Percentiles rank a stretch among this genome's conserved stretches.
These are phyloP conservation scores for Eucalyptus sp. DNA, from an alignment of 345 rosid species.

Conservation along the genomic window DNA sequence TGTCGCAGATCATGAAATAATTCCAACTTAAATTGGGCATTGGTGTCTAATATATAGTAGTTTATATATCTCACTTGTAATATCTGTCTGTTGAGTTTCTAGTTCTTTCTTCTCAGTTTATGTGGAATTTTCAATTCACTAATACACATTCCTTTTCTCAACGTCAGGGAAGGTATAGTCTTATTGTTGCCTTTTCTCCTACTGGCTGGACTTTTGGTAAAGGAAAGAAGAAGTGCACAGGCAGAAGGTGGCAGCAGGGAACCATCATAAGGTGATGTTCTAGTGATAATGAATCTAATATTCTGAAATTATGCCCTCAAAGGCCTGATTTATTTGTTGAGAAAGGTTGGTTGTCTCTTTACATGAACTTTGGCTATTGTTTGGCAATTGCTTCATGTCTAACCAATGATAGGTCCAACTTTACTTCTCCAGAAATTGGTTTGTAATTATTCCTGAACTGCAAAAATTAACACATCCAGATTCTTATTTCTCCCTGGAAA, in stretches of 20 bases:
- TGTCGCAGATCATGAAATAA: background rate
- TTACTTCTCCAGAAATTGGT: background rate
- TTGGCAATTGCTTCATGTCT: background rate
- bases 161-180: constrained; percentile 60
- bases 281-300: background rate
- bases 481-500: background rate
- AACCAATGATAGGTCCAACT: background rate
- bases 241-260: constrained; percentile 92
- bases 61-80: background rate
- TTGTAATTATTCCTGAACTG: background rate
- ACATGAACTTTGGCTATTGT: background rate
- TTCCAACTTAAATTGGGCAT: background rate
- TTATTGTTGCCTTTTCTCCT: constrained; percentile 88
- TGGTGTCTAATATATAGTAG: background rate
- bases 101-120: background rate
- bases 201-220: constrained; percentile 93
- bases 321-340: background rate
- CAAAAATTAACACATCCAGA: background rate
- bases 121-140: background rate
- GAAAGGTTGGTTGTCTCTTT: background rate
- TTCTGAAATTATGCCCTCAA: background rate
- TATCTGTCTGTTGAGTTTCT: background rate
- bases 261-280: constrained; percentile 71
- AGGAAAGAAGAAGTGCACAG: constrained; percentile 73
- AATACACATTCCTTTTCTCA: background rate